Evolutionary conservation across 768 basidiomycete genomes (phyloP).

Genomic region (Mycena belliarum): DNA sequence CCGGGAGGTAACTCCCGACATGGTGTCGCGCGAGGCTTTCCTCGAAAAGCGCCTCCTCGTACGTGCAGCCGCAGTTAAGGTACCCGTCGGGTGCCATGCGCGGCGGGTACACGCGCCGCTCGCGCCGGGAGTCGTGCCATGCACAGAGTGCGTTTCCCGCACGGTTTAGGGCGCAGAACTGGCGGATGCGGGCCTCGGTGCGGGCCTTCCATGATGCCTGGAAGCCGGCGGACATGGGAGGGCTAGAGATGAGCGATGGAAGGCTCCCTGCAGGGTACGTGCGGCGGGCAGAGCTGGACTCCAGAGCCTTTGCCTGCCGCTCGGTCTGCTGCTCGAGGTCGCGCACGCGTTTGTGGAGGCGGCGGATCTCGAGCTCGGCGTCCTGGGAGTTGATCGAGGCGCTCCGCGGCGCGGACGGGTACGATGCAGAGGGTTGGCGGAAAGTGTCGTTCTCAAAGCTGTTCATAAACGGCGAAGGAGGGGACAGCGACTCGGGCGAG

Average conservation of each 20-base stretch:
- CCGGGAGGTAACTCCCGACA: constrained; percentile 82
- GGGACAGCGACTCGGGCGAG: constrained; percentile 42
- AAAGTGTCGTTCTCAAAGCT: constrained; percentile 23
- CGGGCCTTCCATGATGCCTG: constrained; percentile 68
- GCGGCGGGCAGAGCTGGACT: constrained; percentile 38
- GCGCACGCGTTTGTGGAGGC: constrained; percentile 56
- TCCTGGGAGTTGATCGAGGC: constrained; percentile 32
- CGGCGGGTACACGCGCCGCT: constrained; percentile 75
- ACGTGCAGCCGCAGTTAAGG: constrained; percentile 86
- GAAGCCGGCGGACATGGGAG: constrained; percentile 48
- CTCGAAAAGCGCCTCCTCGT: constrained; percentile 84
- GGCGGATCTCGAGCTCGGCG: constrained; percentile 59
- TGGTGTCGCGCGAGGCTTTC: constrained; percentile 78
- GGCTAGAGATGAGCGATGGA: constrained; percentile 30
- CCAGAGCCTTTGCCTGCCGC: constrained; percentile 50
- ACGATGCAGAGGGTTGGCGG: constrained; percentile 14
- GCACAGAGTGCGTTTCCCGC: constrained; percentile 88
- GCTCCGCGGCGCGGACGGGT: constrained; percentile 20
- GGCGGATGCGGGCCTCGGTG: constrained; percentile 68
- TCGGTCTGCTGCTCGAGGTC: constrained; percentile 66
- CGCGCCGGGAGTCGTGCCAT: constrained; percentile 88
- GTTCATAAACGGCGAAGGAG: constrained; percentile 32
- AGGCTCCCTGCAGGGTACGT: constrained; percentile 19
- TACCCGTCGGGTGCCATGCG: constrained; percentile 76
- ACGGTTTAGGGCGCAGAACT: constrained; percentile 81